Base-by-base conservation (phyloP, 2,329 filamentous ascomycete species). In the Trichoderma arundinaceum region DNA sequence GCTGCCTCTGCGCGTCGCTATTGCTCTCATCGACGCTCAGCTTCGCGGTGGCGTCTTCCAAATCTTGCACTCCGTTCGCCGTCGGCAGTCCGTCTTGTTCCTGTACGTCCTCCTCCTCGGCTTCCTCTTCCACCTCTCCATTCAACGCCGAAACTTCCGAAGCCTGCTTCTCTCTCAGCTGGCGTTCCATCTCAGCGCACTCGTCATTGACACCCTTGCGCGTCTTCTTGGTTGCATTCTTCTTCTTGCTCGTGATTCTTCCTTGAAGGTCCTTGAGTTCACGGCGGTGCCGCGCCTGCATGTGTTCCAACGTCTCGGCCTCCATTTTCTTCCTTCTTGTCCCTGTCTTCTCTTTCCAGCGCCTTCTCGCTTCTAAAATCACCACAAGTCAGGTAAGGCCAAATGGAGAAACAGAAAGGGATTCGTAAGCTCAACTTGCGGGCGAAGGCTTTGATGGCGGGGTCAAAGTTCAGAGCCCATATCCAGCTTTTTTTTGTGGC, bases 171-270 rank as follows among this genome's bases (percentile, higher is more conserved):
- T 91, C 89, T 68, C 86, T 87, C 48, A 92, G 74, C 64, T 86
- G 79, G 7, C 85, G 81, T 76, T 94, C 91, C 69, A 92, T 81
- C 61, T 86, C 82, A 67, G 90, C 89, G 70, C 92, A 92, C 75
- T 94, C 91, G 60, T 90, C 84, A 46, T 90, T 92, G 73, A 94
- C 82, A 33, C 89, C 88, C 76, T 90, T 92, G 73, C 81, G 87
- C 71, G 84, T 94, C 87, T 88, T 92, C 80, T 98, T 99, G 53
- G 90, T 96, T 15, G 95, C 94, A 71, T 91, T 90, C 83, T 97
- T 98, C 84, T 97, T 99, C 84, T 97, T 98, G 79, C 90, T 93
- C 5, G 92, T 97, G 74, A 96, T 88, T 67, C 90, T 89, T 58
- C 88, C 86, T 77, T 96, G 92, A 32, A 99, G 84, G 68, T 98